Evolutionary conservation across 2,329 filamentous ascomycete species (phyloP), one percentile per base, ranked within the genome.

Genomic region (Hymenoscyphus occultus): DNA sequence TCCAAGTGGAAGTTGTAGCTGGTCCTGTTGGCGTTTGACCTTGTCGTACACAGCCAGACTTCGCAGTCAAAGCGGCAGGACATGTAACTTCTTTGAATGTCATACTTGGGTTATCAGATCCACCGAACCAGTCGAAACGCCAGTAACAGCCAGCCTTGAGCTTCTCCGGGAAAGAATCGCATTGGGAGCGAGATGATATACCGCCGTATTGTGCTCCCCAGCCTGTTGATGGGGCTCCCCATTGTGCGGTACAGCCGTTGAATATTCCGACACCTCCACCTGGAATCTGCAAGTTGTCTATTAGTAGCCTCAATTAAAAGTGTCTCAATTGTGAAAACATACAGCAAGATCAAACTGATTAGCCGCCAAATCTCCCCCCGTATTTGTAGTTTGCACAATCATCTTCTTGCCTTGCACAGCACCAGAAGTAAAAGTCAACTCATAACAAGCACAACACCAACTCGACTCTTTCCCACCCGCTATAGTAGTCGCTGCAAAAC

Each of bases 371-470:
- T 87, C 85, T 22, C 78, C 79, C 39, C 85, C 86, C 1, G 86
- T 89, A 74, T 88, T 89, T 40, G 84, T 87, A 9, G 84, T 83
- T 73, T 89, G 86, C 16, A 89, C 82, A 62, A 89, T 79, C 83
- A 89, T 86, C 65, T 80, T 83, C 78, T 89, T 88, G 62, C 86
- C 85, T 32, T 78, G 76, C 22, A 85, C 80, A 5, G 82, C 76
- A 5, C 82, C 82, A 54, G 75, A 76, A 0, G 80, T 83, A 69
- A 83, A 83, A 5, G 71, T 74, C 63, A 73, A 73, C 74, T 84
- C 80, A 72, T 88, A 89, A 76, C 86, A 89, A 60, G 82, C 83
- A 73, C 88, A 90, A 78, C 88, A 90, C 84, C 86, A 88, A n/a
- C 77, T 80, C 0, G 79, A 77, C 74, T 90, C 87, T 2, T 78